Evolutionary conservation across 83 land plant species (phyloP), one percentile per base, ranked within the genome.

Genomic region (Picea engelmannii): DNA sequence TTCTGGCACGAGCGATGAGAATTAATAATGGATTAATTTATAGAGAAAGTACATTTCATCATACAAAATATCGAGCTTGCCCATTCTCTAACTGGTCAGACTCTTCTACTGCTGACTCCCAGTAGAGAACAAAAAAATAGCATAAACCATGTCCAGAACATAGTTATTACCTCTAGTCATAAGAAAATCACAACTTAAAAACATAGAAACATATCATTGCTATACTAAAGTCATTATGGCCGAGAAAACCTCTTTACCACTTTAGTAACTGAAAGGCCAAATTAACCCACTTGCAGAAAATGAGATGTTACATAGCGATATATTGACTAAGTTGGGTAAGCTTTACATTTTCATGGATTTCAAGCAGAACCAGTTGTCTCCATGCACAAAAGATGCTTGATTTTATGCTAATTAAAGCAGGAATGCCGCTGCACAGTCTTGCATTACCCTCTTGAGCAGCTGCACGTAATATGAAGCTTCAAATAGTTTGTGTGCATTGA

Each of bases 381-480:
- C 40, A 16, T 74, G 77, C 59, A 12, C 59, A 13, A 55, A 55
- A 55, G 49, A 13, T 23, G 16, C 23, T 47, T 13, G 77, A 25
- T 10, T 4, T 47, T 23, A 47, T 44, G 58, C 27, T 21, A 49
- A 47, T 11, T 24, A 44, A 74, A 74, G 15, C 59, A 74, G 77
- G 59, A 74, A 47, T 38, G 5, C 17, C 31, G 47, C 60, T 47
- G 42, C 18, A 21, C 23, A 15, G 12, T n/a, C 25, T 74, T 74
- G 31, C 77, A 74, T 47, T 15, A 74, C 77, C 59, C 25, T 23
- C 7, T 55, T 23, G 27, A 47, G 42, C 49, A 44, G 77, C 7
- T 44, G 77, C 47, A n/a, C 77, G 49, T 44, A 49, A 74, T n/a
- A 74, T 74, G 77, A 47, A 74, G 60, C 42, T 74, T 74, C 60